Base-by-base conservation (phyloP, 306 rosid genomes). In the Cucurbita pepo region DNA sequence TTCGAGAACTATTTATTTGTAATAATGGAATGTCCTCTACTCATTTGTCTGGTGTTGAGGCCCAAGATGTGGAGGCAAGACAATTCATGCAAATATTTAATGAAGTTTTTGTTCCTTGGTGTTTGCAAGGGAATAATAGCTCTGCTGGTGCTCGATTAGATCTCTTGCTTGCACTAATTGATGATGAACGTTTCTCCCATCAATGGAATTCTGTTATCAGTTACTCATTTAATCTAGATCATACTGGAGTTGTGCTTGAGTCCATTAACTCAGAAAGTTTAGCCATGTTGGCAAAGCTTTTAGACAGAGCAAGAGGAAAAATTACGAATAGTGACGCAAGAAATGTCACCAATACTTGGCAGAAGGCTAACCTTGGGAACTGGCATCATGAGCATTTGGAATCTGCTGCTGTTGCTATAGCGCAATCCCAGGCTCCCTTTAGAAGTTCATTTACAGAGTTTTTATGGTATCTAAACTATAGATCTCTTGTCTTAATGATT, bases 51-150 rank as follows among this genome's bases (percentile, higher is more conserved):
- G 43, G 54, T 60, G 83, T 62, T 75, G 77, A 82, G 53, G 82
- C 69, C 72, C 77, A 36, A 73, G 72, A 60, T 78, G 64, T 73
- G 69, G 88, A 82, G 77, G 79, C 73, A 66, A 83, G 70, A 57
- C 76, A 77, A 62, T 93, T 90, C 76, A 76, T 93, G 83, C 85
- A 87, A 73, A 85, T 93, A 77, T 93, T 90, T 88, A 86, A 82
- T 75, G 85, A 78, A 41, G 80, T 67, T 56, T 86, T 93, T 85
- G 92, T 87, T 70, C 94, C 97, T 51, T 93, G 98, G 98, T 93
- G 98, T 82, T 82, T 93, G 75, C 82, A 72, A 77, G 75, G 76
- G 70, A 79, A 80, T 82, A 78, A 77, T 82, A 62, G 69, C 77
- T 86, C 97, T 37, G 75, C 85, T 38, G 79, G 78, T 72, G 86